phyloP scores from a whole-genome alignment of 179 eudicot genomes.

The Silene coronaria region DNA sequence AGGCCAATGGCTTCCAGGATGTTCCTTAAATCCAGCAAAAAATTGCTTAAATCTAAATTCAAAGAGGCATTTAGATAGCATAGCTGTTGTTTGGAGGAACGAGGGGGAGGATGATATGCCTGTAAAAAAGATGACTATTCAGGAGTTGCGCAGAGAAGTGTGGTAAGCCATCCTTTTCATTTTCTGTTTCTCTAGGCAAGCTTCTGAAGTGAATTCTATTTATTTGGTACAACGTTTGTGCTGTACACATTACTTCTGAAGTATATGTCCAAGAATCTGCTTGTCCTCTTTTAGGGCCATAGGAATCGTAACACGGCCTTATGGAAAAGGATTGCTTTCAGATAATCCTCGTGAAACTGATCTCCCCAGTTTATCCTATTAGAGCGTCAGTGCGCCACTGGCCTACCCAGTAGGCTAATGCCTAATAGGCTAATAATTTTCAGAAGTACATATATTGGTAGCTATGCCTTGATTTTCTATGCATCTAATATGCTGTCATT shows the following conservation, averaged over 20 bases:
- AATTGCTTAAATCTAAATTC: slow-evolving; percentile 54
- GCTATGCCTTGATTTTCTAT: no score
- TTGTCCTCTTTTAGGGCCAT: not conserved
- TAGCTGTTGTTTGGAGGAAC: slow-evolving; percentile 68
- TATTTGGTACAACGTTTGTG: no score
- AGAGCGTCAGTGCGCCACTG: no score
- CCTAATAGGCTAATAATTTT: no score
- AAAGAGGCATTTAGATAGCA: slow-evolving; percentile 52
- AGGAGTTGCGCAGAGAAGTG: slow-evolving; percentile 59
- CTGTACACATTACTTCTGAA: no score
- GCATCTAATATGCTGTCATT: no score
- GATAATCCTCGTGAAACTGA: not conserved
- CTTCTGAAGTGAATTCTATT: no score
- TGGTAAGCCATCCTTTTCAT: slow-evolving; percentile 47
- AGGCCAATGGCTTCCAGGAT: slow-evolving; percentile 90
- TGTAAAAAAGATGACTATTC: slow-evolving; percentile 53
- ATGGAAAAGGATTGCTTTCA: not conserved
- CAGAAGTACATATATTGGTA: no score
- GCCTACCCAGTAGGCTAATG: no score
- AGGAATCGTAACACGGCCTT: not conserved
- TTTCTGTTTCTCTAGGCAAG: not conserved
- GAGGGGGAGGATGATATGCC: slow-evolving; percentile 74
- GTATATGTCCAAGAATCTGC: no score
- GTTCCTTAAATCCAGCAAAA: slow-evolving; percentile 63
- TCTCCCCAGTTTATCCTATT: no score